Evolutionary conservation across 768 basidiomycete genomes (phyloP), one percentile per base, ranked within the genome.

Genomic region (Boletus insuetus): DNA sequence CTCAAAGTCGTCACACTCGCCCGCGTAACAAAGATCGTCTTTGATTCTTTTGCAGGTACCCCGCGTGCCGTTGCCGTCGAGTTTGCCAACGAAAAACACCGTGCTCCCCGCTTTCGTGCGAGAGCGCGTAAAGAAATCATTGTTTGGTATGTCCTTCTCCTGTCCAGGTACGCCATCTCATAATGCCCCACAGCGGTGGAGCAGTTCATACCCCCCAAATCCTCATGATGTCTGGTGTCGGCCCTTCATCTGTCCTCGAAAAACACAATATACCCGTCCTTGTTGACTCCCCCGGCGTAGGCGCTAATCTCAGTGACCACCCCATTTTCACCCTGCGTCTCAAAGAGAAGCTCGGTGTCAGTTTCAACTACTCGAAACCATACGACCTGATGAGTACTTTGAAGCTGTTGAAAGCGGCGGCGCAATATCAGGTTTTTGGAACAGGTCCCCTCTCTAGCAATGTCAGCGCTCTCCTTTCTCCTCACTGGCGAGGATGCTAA

Each of bases 151-250:
- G 82, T 53, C 44, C 6, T 40, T 50, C 11, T 0, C 14, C 12
- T 13, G 3, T 29, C 12, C 17, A 32, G 22, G 4, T 14, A 3
- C 19, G 12, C 14, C 16, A 14, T 42, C 10, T 13, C 19, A 50
- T 40, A 60, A 41, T 19, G 0, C 19, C 34, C 12, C 45, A 40
- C 32, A 87, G 85, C 13, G 84, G 79, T 31, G 85, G 85, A 0
- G 78, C 85, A 3, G 67, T 88, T 8, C 84, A 88, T 59, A 79
- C 84, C 7, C 86, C 86, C 4, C 71, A 87, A 74, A 79, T 89
- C 48, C 75, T 89, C 14, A 78, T 87, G 77, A 76, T 89, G 17
- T 89, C 87, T 17, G 92, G 92, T 12, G 73, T 94, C 45, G 92
- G 91, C 3, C 87, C 89, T 35, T 76, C 77, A 2, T 74, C 74